phyloP scores from a whole-genome alignment of 2,329 filamentous ascomycete species.

The Aaosphaeria arxii region DNA sequence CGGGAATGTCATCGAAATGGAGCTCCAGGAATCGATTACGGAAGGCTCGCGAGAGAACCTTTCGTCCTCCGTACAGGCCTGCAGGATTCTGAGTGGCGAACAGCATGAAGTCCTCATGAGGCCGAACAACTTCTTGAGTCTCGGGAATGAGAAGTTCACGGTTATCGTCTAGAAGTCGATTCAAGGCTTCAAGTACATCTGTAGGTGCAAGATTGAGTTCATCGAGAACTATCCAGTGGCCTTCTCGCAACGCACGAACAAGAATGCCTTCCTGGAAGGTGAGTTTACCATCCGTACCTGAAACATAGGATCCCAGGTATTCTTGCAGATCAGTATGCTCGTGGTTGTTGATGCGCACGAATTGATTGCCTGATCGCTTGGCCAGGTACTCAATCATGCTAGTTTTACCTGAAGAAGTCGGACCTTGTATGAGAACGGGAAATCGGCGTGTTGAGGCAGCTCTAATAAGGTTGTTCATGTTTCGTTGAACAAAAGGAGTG shows the following conservation, averaged over 20 bases:
- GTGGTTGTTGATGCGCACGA: conserved; percentile 98
- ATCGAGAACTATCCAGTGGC: conserved; percentile 97
- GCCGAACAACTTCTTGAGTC: conserved; percentile 88
- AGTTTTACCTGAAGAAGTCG: conserved; percentile 95
- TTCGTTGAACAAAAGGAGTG: conserved; percentile 90
- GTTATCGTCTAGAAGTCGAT: conserved; percentile 93
- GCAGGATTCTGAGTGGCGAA: conserved; percentile 98
- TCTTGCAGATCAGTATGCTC: conserved; percentile 98
- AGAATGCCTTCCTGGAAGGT: conserved; percentile 91
- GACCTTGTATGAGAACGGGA: conserved; percentile 91
- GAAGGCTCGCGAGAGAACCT: conserved; percentile 89
- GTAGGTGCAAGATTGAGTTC: conserved; percentile 96
- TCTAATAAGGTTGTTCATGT: conserved; percentile 89
- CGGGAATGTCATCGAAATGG: conserved; percentile 96
- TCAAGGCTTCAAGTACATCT: conserved; percentile 93
- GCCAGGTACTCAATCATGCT: conserved; percentile 99
- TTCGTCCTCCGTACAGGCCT: conserved; percentile 90
- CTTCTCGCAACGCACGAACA: conserved; percentile 86
- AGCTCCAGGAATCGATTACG: conserved; percentile 95
- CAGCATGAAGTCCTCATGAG: conserved; percentile 93
- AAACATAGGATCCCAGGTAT: conserved; percentile 92
- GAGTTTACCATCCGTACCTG: conserved; percentile 77
- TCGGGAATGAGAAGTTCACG: conserved; percentile 93
- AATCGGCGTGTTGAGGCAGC: conserved; percentile 90
- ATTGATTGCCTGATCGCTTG: conserved; percentile 94